These are phyloP conservation scores for Candida ficus DNA, from an alignment of 805 yeast species.

Conservation along the genomic window DNA sequence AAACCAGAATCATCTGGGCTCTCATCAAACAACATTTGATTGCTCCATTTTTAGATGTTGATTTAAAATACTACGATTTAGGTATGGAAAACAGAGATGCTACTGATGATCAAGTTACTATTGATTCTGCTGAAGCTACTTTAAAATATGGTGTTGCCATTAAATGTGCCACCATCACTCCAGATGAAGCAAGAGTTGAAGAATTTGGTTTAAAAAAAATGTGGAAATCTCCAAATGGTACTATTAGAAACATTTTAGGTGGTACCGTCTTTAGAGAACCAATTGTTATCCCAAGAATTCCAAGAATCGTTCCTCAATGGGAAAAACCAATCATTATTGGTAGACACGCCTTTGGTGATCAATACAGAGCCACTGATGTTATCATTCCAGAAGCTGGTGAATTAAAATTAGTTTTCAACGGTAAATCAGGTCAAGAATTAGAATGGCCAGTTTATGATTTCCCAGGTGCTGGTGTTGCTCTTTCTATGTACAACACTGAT, in stretches of 20 bases:
- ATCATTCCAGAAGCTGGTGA: constrained; percentile 77
- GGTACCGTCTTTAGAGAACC: constrained; percentile 98
- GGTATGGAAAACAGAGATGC: constrained; percentile 82
- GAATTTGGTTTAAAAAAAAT: constrained; percentile 88
- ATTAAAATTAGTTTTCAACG: constrained; percentile 71
- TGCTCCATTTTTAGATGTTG: constrained; percentile 79
- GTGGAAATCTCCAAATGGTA: constrained; percentile 98
- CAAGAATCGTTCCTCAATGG: constrained; percentile 89
- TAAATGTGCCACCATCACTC: constrained; percentile 98
- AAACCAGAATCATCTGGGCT: constrained; percentile 96
- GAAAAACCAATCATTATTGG: constrained; percentile 94
- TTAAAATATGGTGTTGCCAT: constrained; percentile 87
- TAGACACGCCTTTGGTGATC: constrained; percentile 97
- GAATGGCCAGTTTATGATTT: constrained; percentile 63
- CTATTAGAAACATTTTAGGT: constrained; percentile 90
- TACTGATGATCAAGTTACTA: constrained; percentile 84
- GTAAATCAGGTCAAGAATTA: constrained; percentile 50
- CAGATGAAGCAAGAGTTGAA: constrained; percentile 91
- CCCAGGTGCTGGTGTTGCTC: constrained; percentile 66
- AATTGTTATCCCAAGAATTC: constrained; percentile 83
- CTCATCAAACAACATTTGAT: constrained; percentile 81
- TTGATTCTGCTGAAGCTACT: constrained; percentile 88
- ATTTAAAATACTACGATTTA: constrained; percentile 87
- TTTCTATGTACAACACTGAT: constrained; percentile 95
- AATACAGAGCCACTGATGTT: constrained; percentile 88